Conservation (phyloP, 345 rosid genomes). For the Eucalyptus camaldulensis region DNA sequence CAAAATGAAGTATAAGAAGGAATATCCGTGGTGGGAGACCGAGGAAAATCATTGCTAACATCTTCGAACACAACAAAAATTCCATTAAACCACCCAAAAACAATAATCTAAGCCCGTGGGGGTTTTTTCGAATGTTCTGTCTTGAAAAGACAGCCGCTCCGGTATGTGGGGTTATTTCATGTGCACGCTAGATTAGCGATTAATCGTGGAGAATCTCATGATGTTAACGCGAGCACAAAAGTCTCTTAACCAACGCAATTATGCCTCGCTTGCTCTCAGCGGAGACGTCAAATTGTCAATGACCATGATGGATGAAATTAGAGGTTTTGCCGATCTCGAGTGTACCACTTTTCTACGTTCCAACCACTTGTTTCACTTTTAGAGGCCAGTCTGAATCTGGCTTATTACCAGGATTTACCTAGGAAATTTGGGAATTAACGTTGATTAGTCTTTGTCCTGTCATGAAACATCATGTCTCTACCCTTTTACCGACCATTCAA, state of each 20-base stretch:
- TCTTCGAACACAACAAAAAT: neutral
- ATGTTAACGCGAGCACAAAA: neutral
- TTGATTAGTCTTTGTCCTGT: neutral
- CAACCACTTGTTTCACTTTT: neutral
- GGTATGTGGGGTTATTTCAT: neutral
- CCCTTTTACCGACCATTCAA: neutral
- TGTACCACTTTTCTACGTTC: neutral
- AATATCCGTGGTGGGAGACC: neutral
- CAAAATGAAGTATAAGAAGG: neutral
- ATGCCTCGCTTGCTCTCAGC: neutral
- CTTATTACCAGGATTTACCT: neutral
- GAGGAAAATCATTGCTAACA: neutral
- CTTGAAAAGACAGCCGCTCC: neutral
- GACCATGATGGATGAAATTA: neutral
- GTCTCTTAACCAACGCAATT: neutral
- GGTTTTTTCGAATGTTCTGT: neutral
- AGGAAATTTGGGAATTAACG: neutral
- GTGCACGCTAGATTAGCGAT: neutral
- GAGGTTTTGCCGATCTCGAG: neutral
- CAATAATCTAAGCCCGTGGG: neutral
- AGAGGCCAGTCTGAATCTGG: neutral
- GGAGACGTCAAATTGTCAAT: neutral
- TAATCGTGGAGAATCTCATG: neutral
- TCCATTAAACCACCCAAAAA: neutral
- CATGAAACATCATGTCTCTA: neutral